Evolutionary conservation across 441 rosid species (phyloP), one percentile per base, ranked within the genome.

Genomic region (Populus hybrid): DNA sequence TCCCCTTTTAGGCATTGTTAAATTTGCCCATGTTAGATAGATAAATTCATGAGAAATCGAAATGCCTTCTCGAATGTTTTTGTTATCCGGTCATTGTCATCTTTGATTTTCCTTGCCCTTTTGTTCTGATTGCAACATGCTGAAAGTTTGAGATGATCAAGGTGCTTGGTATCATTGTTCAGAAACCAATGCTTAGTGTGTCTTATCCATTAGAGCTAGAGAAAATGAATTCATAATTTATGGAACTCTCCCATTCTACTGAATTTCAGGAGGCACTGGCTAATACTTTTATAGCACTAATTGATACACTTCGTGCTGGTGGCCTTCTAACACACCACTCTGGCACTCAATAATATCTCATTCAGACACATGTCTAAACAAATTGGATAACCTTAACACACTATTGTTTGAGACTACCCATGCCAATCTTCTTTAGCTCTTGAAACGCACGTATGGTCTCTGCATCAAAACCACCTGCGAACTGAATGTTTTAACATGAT

Each of bases 391-490:
- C 56, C 56, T 50, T 50, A 59, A 33, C 69, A 64, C 64, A 69
- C 69, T 76, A 79, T 78, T 84, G 75, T 75, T 78, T 88, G 61
- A 33, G 56, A 75, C 64, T 53, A 24, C 74, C 66, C 45, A 82
- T 40, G 68, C 83, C 84, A 21, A 74, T 75, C 76, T 91, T 91
- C 85, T 95, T 90, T 77, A 95, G 83, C 84, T 94, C 97, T 77
- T 91, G 88, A 79, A 95, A 95, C 36, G 90, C 91, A 69, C 74
- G 84, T 88, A 92, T 86, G 10, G 97, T 90, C 73, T 89, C 95
- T 12, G 82, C 87, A 56, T 94, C 97, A 74, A 95, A 95, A 28
- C 99, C 99, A 69, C 98, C 99, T 0, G 97, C 98, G 71, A 95
- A 92, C 99, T 94, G 88, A 63, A 28, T 64, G 38, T 71, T 61